A percentile compares a stretch with the other conserved stretches of the same genome.
phyloP scores from a whole-genome alignment of 2,329 filamentous ascomycete species.

The Metarhizium humberi region DNA sequence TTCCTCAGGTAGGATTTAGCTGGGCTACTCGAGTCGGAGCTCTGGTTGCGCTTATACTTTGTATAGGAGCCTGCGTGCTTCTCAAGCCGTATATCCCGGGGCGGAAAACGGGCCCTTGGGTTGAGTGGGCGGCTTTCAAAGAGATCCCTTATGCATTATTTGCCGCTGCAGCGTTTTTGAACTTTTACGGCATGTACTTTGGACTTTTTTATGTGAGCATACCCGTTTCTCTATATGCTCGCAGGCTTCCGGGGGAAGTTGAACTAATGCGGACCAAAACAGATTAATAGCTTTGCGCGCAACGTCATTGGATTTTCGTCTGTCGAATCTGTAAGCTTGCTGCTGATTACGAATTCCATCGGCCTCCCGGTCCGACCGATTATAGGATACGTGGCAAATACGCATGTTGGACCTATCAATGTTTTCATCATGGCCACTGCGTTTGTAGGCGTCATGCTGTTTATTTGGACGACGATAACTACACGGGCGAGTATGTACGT shows the following conservation, averaged over 20 bases:
- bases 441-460: constrained; percentile 37
- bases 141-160: constrained; percentile 47
- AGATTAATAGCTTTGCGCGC: constrained; percentile 29
- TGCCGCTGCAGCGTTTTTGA: constrained; percentile 37
- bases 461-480: constrained; percentile 44
- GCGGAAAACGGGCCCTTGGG: constrained; percentile 36
- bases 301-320: constrained; percentile 36
- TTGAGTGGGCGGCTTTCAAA: constrained; percentile 48
- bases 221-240: background rate
- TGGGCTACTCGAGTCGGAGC: constrained; percentile 57
- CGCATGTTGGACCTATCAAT: constrained; percentile 43
- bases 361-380: constrained; percentile 46
- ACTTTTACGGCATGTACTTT: constrained; percentile 29
- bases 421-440: constrained; percentile 39
- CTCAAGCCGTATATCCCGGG: constrained; percentile 37
- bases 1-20: constrained; percentile 48
- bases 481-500: constrained; percentile 27
- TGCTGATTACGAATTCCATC: constrained; percentile 48
- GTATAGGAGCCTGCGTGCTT: constrained; percentile 27
- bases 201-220: constrained; percentile 32
- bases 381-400: constrained; percentile 43
- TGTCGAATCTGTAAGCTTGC: constrained; percentile 40
- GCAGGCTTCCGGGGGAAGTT: background rate
- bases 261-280: constrained; percentile 21
- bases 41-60: constrained; percentile 47